Percentiles rank a stretch among this genome's conserved stretches.
These are phyloP conservation scores for Chaetomiaceae sp. DNA, from an alignment of 2,329 filamentous ascomycete species.

Conservation along the genomic window DNA sequence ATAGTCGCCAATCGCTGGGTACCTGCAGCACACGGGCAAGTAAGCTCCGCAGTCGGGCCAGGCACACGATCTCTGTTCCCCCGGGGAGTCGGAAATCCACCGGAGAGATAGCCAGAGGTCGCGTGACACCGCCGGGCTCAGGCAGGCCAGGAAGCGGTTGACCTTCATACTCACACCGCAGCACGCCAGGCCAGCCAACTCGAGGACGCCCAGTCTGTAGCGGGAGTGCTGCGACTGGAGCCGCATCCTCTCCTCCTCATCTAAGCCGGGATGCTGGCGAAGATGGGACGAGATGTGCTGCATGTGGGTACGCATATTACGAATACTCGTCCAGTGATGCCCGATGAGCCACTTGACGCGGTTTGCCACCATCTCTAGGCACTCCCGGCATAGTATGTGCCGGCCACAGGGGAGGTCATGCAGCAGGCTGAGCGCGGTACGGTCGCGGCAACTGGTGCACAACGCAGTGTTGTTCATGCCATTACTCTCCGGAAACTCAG, in stretches of 20 bases:
- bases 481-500: too few relatives aligned
- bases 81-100: constrained; percentile 2
- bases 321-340: background rate
- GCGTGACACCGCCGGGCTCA: constrained; percentile 1
- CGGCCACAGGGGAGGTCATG: constrained; percentile 16
- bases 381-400: constrained; percentile 10
- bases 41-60: constrained; percentile 16
- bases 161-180: constrained; percentile 7
- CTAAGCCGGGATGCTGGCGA: too few relatives aligned
- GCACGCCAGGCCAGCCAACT: constrained; percentile 7
- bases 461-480: too few relatives aligned
- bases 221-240: background rate
- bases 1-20: background rate
- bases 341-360: background rate
- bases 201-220: background rate
- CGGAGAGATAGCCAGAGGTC: constrained; percentile 8
- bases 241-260: background rate
- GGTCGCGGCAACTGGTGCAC: constrained; percentile 6
- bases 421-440: background rate
- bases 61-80: constrained; percentile 4
- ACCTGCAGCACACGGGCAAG: constrained; percentile 9
- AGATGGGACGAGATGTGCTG: background rate
- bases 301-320: background rate
- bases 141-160: constrained; percentile 6
- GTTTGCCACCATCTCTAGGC: background rate